Evolutionary conservation across 257 asterid genomes (phyloP), one percentile per base, ranked within the genome.

Genomic region (Penstemon newberryi): DNA sequence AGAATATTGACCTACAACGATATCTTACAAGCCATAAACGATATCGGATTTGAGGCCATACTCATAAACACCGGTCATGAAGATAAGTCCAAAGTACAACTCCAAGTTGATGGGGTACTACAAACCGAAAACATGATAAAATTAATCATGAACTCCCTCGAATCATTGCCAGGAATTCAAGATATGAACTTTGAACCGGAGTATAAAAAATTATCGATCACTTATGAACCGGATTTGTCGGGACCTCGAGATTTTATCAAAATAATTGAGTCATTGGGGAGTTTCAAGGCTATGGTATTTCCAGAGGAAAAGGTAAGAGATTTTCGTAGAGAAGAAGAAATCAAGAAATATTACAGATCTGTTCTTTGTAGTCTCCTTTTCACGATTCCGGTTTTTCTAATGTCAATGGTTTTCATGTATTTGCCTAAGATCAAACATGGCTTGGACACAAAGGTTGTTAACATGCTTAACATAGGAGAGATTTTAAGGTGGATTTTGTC

Each of bases 341-440:
- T 78, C 7, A 80, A 46, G 44, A 63, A 69, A 15, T 84, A 82
- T 66, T 60, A 50, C 38, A 76, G 49, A 67, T 73, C 78, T 4
- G 82, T 86, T 10, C 19, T 82, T 0, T 87, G 87, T 84, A 84
- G 94, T 70, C 70, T 87, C 49, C 56, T 79, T 47, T 84, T 87
- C 66, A 77, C 89, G 4, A 1, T 84, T 64, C 90, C 94, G 0
- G 89, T 87, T 46, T 84, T 87, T 49, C 59, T 87, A 39, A 40
- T 76, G 63, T 84, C 91, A 1, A 84, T 84, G 94, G 80, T 87
- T n/a, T 75, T 87, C 45, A 87, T 84, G 94, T 84, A 87, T 15
- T 65, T 84, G 11, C 90, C 94, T 33, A 83, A 77, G 0, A 9
- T 84, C 70, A 87, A 77, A 11, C 60, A 60, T 33, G 69, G 65